phyloP scores from a whole-genome alignment of 2,329 filamentous ascomycete genomes.

The Dothistroma pini region DNA sequence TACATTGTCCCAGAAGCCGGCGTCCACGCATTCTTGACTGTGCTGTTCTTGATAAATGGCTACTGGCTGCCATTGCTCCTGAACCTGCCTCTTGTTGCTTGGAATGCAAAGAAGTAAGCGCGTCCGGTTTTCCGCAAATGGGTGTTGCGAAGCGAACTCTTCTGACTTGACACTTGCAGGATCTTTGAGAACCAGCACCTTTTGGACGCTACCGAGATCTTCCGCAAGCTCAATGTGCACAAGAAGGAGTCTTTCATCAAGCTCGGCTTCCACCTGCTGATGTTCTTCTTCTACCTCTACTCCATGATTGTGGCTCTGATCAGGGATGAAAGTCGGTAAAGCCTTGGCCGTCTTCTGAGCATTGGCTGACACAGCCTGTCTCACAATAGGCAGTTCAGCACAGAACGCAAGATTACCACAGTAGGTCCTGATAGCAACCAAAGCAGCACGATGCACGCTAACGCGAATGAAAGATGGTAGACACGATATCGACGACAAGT shows the following conservation, averaged over 20 bases:
- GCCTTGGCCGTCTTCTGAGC: conserved; percentile 6
- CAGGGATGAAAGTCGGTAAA: conserved; percentile 65
- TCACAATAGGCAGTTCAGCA: conserved; percentile 8
- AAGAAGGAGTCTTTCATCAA: conserved; percentile 99
- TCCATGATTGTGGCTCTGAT: conserved; percentile 75
- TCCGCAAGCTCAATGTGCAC: conserved; percentile 97
- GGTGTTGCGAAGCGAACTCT: background rate
- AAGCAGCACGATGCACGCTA: background rate
- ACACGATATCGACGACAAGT: background rate
- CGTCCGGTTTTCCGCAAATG: background rate
- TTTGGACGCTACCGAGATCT: conserved; percentile 96
- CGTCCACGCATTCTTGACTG: conserved; percentile 92
- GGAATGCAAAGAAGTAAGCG: conserved; percentile 95
- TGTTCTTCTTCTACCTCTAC: conserved; percentile 99
- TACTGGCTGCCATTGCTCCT: conserved; percentile 94
- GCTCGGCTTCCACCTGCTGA: conserved; percentile 95
- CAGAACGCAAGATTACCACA: conserved; percentile 11
- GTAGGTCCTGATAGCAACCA: background rate
- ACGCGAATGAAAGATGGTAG: background rate
- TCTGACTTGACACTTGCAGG: conserved; percentile 51
- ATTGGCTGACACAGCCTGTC: conserved; percentile 4
- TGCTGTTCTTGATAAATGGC: conserved; percentile 95
- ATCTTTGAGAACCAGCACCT: conserved; percentile 97
- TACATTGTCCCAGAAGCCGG: conserved; percentile 99
- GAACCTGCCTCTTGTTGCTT: conserved; percentile 86